phyloP scores from a whole-genome alignment of 495 filamentous ascomycete species.

The Ramalina intermedia region DNA sequence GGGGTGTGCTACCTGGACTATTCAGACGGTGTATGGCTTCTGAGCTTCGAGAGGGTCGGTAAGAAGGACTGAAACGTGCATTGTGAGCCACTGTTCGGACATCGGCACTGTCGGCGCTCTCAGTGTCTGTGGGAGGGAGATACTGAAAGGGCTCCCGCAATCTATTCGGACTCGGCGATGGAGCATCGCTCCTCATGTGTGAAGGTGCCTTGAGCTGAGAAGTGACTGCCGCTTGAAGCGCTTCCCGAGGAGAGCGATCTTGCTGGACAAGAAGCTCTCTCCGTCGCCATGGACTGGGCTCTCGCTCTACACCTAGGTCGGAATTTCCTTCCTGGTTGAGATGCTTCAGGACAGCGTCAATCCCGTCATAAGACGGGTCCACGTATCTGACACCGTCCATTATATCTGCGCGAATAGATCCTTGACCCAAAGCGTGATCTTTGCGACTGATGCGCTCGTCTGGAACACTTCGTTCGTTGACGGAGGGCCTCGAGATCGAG shows the following conservation, averaged over 20 bases:
- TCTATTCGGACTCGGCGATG: slow-evolving; percentile 58
- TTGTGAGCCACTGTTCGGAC: slow-evolving; percentile 9
- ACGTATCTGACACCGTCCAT: slow-evolving; percentile 14
- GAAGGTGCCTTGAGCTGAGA: slow-evolving; percentile 38
- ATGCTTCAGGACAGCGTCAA: slow-evolving; percentile 76
- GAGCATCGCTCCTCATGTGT: slow-evolving; percentile 52
- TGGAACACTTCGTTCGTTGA: not conserved
- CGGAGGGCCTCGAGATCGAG: not conserved
- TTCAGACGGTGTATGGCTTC: slow-evolving; percentile 53
- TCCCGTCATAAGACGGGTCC: slow-evolving; percentile 54
- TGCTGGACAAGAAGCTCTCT: slow-evolving; percentile 16
- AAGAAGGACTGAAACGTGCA: slow-evolving; percentile 13
- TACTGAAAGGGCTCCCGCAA: slow-evolving; percentile 34
- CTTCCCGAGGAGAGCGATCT: slow-evolving; percentile 20
- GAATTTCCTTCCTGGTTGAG: slow-evolving; percentile 52
- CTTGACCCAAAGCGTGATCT: not conserved
- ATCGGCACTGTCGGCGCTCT: slow-evolving; percentile 12
- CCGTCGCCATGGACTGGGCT: slow-evolving; percentile 23
- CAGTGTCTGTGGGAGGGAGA: slow-evolving; percentile 16
- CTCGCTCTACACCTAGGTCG: slow-evolving; percentile 53
- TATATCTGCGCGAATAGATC: not conserved
- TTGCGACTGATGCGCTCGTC: not conserved
- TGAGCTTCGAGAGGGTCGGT: slow-evolving; percentile 23
- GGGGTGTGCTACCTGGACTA: slow-evolving; percentile 44
- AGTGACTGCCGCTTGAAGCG: slow-evolving; percentile 32